Evolutionary conservation across 2,329 filamentous ascomycete genomes (phyloP).

Genomic region (Exophiala oligosperma): DNA sequence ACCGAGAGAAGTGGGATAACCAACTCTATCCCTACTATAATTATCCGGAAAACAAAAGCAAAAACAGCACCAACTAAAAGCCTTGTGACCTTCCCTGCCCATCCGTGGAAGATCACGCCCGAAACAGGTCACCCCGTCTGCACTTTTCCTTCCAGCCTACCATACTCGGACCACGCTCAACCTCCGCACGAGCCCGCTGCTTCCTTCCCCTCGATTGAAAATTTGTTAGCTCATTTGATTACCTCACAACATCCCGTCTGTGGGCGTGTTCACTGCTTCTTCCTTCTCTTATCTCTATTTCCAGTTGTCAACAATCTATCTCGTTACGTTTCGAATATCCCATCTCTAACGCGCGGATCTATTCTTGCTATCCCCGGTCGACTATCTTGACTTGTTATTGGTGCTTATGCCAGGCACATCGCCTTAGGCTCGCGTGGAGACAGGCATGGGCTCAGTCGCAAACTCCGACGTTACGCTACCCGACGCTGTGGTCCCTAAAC

Average conservation of each 20-base stretch:
- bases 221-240: constrained; percentile 32
- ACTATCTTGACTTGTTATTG: constrained; percentile 9
- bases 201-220: constrained; percentile 17
- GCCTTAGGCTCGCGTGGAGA: constrained; percentile 29
- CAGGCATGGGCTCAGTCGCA: constrained; percentile 47
- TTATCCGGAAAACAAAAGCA: background rate
- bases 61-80: background rate
- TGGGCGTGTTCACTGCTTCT: constrained; percentile 26
- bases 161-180: constrained; percentile 6
- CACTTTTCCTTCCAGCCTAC: too few relatives aligned
- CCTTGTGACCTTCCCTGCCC: background rate
- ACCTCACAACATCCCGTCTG: constrained; percentile 26
- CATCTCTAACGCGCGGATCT: constrained; percentile 15
- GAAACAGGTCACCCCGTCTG: too few relatives aligned
- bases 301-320: constrained; percentile 29
- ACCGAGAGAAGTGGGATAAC: background rate
- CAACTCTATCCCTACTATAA: background rate
- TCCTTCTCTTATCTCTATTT: constrained; percentile 31
- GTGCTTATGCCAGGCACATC: constrained; percentile 31
- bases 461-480: constrained; percentile 40
- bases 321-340: constrained; percentile 27
- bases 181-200: constrained; percentile 15
- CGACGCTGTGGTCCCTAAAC: constrained; percentile 45
- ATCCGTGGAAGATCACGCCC: background rate
- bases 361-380: constrained; percentile 20